Evolutionary conservation across 1,284 basidiomycete genomes (phyloP), one percentile per base, ranked within the genome.

Genomic region (Irpex lacteus): DNA sequence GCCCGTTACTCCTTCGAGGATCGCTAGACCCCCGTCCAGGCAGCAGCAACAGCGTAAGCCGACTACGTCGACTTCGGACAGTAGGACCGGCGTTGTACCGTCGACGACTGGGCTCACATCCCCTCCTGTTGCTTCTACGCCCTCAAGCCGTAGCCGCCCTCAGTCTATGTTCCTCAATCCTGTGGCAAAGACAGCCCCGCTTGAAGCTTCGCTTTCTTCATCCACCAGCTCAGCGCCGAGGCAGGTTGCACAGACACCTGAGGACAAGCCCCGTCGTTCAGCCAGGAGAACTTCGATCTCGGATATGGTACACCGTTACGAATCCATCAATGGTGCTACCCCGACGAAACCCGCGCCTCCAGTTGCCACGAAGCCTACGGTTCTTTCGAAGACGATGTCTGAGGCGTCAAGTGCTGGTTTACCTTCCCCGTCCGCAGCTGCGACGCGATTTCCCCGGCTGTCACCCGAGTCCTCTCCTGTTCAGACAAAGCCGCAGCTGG

Each of bases 251-350:
- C 71, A 72, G 73, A 54, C 59, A 4, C 38, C 70, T 7, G 60
- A 69, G 19, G 72, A 70, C 8, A 70, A 70, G n/a, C 61, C 69
- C 5, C 72, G 68, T 50, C 80, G 80, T 32, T 70, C 74, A 11
- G 69, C 70, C 6, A 82, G 91, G 19, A 81, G 91, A 56, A 89
- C 87, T 15, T 94, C 92, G 0, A 94, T 93, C 66, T 86, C 91
- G 56, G 87, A 93, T 70, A 91, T 93, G 83, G 92, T 94, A 19
- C 89, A 90, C 67, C 82, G 80, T 53, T 94, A 87, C 72, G 91
- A 94, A 74, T 84, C 85, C 7, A 87, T 91, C 63, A 82, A 78
- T 49, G 78, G 75, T 8, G 54, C 36, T 26, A 63, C 66, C 18
- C 66, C 32, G 18, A 66, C 60, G 13, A 65, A 63, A 47, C 40